Percentiles rank a stretch among this genome's conserved stretches.
These are phyloP conservation scores for Kazachstania viticola DNA, from an alignment of 805 yeast genomes.

Conservation along the genomic window DNA sequence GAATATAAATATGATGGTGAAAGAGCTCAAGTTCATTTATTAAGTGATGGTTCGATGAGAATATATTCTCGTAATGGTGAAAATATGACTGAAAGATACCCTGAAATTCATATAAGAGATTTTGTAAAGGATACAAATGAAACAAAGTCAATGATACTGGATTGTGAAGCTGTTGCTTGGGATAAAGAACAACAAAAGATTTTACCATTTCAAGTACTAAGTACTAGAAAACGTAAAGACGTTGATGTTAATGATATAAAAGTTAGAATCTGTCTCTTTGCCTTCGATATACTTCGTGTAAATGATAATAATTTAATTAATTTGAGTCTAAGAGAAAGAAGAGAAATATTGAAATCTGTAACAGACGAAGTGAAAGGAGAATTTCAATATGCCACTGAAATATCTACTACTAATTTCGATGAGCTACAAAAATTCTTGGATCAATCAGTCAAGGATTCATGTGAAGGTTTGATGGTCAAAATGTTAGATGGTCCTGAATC, in stretches of 20 bases:
- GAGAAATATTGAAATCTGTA: constrained; percentile 45
- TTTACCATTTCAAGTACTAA: constrained; percentile 83
- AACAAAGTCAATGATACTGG: constrained; percentile 59
- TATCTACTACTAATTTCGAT: constrained; percentile 55
- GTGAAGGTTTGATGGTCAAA: constrained; percentile 96
- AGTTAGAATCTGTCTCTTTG: constrained; percentile 85
- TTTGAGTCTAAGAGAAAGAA: constrained; percentile 56
- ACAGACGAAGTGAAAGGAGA: constrained; percentile 60
- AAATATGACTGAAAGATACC: constrained; percentile 92
- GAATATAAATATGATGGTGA: constrained; percentile 98
- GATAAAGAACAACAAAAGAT: constrained; percentile 68
- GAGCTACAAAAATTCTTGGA: constrained; percentile 80
- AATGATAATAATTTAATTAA: constrained; percentile 65
- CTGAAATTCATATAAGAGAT: constrained; percentile 70
- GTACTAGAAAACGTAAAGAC: constrained; percentile 89
- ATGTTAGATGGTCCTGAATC: constrained; percentile 72
- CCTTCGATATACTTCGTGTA: constrained; percentile 71
- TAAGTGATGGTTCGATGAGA: constrained; percentile 51
- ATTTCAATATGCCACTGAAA: constrained; percentile 66
- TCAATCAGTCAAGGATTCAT: constrained; percentile 75
- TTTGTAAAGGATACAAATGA: constrained; percentile 31
- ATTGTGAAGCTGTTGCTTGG: constrained; percentile 98
- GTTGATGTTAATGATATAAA: constrained; percentile 80
- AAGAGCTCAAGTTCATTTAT: constrained; percentile 84
- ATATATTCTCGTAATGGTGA: constrained; percentile 92